Base-by-base conservation (phyloP, 495 filamentous ascomycete genomes). In the Penicillium paradoxum region DNA sequence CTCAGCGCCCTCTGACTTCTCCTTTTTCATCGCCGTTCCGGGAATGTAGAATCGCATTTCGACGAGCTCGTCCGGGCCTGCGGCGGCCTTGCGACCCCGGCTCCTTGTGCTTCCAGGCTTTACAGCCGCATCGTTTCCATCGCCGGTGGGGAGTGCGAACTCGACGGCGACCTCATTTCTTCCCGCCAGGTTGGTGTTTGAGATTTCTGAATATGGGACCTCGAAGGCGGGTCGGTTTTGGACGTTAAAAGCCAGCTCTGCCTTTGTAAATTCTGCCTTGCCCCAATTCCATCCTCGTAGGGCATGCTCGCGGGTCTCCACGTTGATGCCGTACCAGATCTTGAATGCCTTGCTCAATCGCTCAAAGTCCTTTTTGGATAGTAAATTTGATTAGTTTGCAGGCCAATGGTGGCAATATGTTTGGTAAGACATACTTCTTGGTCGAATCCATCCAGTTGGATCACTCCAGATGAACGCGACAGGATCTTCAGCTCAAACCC, bases 1-100 rank as follows among this genome's bases (percentile, higher is more conserved):
- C 51, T 88, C 89, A 14, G 78, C 86, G 39, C 88, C 88, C 38
- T 85, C 83, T 36, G 79, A 73, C 55, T 87, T 87, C 61, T 90
- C 88, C 64, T 91, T 95, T 70, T 89, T 89, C 18, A 86, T 84
- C 2, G 88, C 90, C 0, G 85, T 89, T 33, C 95, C 95, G 11
- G 95, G 95, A 49, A 99, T 96, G 73, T 97, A 99, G 74, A 99
- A 97, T 43, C 95, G 83, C 89, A 97, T 96, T 71, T 99, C 95
- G 13, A 96, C 90, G 44, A 99, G 74, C 73, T 97, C 91, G 64
- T 99, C 95, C 45, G 83, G 83, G 19, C 87, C 90, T 25, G 88
- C 91, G 14, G 86, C 86, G 17, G 88, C 85, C 73, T 96, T 99
- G 68, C 87, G 90, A 55, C 92, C 91, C 49, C 86, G 85, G 50